A percentile compares a stretch with the other conserved stretches of the same genome.
Conservation (phyloP, 1,284 basidiomycete species). For the Fomitopsis schrenkii region DNA sequence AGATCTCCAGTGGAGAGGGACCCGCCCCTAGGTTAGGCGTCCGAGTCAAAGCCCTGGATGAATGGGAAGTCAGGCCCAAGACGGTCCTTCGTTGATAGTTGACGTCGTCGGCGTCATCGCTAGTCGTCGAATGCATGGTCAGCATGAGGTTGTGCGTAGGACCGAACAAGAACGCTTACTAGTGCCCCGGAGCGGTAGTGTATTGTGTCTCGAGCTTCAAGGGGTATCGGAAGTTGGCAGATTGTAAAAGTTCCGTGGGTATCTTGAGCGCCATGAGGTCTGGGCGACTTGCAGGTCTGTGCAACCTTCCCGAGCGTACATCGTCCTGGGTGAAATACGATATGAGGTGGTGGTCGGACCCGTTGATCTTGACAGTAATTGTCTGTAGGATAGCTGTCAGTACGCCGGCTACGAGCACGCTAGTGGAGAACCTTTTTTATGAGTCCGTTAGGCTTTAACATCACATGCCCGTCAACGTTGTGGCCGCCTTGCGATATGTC, state of each 20-base stretch:
- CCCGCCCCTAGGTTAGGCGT: slow-evolving; percentile 17
- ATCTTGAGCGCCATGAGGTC: slow-evolving; percentile 67
- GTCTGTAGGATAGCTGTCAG: slow-evolving; percentile 42
- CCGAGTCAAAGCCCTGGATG: slow-evolving; percentile 12
- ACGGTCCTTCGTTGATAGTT: slow-evolving; percentile 20
- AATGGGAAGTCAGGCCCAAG: slow-evolving; percentile 12
- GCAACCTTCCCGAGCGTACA: slow-evolving; percentile 57
- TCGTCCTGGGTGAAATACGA: slow-evolving; percentile 80
- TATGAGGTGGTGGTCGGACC: slow-evolving; percentile 74
- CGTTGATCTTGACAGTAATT: slow-evolving; percentile 74
- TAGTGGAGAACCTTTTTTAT: slow-evolving; percentile 62
- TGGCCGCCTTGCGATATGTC: slow-evolving; percentile 16
- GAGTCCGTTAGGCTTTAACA: slow-evolving; percentile 66
- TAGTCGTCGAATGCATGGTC: slow-evolving; percentile 13
- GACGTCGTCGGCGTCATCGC: slow-evolving; percentile 23
- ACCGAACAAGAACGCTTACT: slow-evolving; percentile 38
- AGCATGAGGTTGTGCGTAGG: slow-evolving; percentile 13
- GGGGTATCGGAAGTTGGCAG: slow-evolving; percentile 70
- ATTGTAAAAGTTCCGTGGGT: slow-evolving; percentile 63
- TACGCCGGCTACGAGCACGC: neutral
- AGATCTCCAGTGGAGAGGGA: slow-evolving; percentile 17
- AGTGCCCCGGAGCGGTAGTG: slow-evolving; percentile 52
- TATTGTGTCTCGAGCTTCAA: slow-evolving; percentile 63
- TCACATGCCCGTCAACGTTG: slow-evolving; percentile 45
- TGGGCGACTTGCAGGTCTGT: slow-evolving; percentile 55